These are phyloP conservation scores for Malus hybrid DNA, from an alignment of 331 rosid genomes.

Conservation along the genomic window DNA sequence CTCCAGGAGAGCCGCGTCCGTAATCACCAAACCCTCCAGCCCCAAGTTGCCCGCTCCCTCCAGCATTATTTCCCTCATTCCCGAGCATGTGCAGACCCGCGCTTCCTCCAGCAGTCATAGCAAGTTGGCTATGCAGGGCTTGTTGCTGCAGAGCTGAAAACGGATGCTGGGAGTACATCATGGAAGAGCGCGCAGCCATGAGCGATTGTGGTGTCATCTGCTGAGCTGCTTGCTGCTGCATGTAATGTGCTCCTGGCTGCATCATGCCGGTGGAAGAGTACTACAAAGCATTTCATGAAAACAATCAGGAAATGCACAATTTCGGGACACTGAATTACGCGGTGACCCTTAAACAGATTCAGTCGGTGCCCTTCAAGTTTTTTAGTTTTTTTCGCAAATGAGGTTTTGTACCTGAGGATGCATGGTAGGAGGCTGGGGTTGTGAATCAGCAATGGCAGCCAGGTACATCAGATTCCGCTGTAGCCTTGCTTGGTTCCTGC, in stretches of 20 bases:
- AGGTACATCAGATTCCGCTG: slow-evolving; percentile 98
- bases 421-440: slow-evolving; percentile 85
- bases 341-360: background rate
- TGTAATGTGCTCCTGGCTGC: slow-evolving; percentile 79
- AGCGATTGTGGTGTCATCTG: slow-evolving; percentile 86
- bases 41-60: slow-evolving; percentile 46
- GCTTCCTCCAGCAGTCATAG: slow-evolving; percentile 49
- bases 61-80: slow-evolving; percentile 47
- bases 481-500: slow-evolving; percentile 93
- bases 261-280: slow-evolving; percentile 61
- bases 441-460: slow-evolving; percentile 99
- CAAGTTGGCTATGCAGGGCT: slow-evolving; percentile 61
- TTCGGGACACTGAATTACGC: background rate
- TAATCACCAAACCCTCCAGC: slow-evolving; percentile 69
- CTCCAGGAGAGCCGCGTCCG: slow-evolving; percentile 39
- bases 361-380: background rate
- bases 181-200: slow-evolving; percentile 83
- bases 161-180: slow-evolving; percentile 81
- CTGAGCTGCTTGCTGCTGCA: slow-evolving; percentile 76
- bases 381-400: background rate
- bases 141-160: slow-evolving; percentile 72
- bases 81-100: slow-evolving; percentile 77
- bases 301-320: background rate
- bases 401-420: slow-evolving; percentile 60
- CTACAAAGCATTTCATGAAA: slow-evolving; percentile 27